These are phyloP conservation scores for Colletotrichum phormii DNA, from an alignment of 2,329 filamentous ascomycete genomes.

Conservation along the genomic window DNA sequence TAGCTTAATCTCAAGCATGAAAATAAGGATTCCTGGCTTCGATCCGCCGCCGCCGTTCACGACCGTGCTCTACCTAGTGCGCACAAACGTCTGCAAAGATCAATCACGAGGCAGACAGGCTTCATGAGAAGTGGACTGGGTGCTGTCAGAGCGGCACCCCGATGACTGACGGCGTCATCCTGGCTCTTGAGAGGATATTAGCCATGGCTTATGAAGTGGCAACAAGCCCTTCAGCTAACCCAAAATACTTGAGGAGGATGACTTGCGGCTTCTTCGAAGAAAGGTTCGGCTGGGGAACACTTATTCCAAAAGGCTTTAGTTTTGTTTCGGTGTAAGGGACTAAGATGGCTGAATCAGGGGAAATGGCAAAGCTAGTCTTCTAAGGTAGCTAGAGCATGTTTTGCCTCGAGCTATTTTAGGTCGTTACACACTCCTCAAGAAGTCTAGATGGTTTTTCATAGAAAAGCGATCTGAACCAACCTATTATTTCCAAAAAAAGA, in stretches of 20 bases:
- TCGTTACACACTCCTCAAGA: neutral
- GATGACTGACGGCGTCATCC: neutral
- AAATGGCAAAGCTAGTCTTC: neutral
- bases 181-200: neutral
- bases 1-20: conserved; percentile 16
- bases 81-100: conserved; percentile 1
- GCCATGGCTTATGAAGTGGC: neutral
- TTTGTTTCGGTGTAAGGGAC: neutral
- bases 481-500: neutral
- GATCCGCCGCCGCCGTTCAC: neutral
- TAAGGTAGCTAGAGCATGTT: neutral
- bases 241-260: neutral
- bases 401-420: neutral
- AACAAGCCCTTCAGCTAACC: neutral
- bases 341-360: neutral
- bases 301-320: neutral
- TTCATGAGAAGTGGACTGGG: neutral
- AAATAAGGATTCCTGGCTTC: neutral
- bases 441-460: neutral
- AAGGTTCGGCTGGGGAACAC: neutral
- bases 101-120: neutral
- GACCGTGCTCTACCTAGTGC: conserved; percentile 10
- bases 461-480: neutral
- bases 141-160: neutral
- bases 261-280: neutral